These are phyloP conservation scores for Helotiales sp. DNA, from an alignment of 2,329 filamentous ascomycete genomes.

Conservation along the genomic window DNA sequence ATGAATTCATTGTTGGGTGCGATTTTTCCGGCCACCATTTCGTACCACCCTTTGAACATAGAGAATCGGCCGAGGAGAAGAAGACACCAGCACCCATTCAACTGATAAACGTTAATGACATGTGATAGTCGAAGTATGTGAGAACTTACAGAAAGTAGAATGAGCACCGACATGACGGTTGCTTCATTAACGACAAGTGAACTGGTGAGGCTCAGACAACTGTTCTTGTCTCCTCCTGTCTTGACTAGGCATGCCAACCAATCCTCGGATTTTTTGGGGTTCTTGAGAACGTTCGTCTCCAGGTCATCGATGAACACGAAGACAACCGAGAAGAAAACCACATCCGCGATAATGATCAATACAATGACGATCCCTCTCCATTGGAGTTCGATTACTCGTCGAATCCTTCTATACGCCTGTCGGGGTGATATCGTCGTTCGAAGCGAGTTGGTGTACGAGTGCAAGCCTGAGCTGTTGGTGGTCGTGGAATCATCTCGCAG, in stretches of 20 bases:
- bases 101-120: conserved; percentile 44
- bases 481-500: conserved; percentile 71
- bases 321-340: conserved; percentile 89
- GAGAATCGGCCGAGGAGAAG: conserved; percentile 78
- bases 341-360: conserved; percentile 83
- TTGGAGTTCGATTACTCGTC: conserved; percentile 84
- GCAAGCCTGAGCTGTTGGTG: conserved; percentile 70
- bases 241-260: conserved; percentile 74
- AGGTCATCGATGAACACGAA: conserved; percentile 86
- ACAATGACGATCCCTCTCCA: conserved; percentile 94
- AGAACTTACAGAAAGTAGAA: conserved; percentile 73
- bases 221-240: conserved; percentile 58
- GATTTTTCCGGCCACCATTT: conserved; percentile 55
- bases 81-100: conserved; percentile 83
- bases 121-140: too few relatives aligned
- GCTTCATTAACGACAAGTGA: conserved; percentile 70
- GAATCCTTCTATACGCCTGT: conserved; percentile 84
- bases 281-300: conserved; percentile 25
- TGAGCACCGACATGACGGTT: conserved; percentile 77
- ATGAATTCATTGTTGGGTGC: conserved; percentile 77
- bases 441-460: conserved; percentile 74
- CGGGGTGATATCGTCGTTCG: conserved; percentile 70
- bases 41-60: conserved; percentile 83
- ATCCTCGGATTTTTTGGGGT: conserved; percentile 49
- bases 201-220: conserved; percentile 63